Conservation (phyloP, 2,329 filamentous ascomycete genomes). For the Emergomyces africanus region DNA sequence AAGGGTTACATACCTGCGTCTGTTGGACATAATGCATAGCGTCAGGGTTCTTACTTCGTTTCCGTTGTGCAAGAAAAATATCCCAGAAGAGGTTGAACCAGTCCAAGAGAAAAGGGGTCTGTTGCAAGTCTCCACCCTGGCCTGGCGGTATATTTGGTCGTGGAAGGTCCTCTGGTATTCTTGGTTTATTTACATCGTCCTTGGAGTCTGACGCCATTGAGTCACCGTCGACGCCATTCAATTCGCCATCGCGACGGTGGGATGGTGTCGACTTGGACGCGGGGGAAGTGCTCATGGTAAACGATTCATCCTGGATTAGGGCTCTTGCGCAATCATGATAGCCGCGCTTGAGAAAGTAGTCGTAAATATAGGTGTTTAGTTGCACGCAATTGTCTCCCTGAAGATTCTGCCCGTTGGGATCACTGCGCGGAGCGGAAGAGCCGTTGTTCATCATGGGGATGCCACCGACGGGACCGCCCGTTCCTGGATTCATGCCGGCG, state of each 20-base stretch:
- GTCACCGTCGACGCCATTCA: slow-evolving; percentile 61
- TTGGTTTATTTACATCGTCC: slow-evolving; percentile 55
- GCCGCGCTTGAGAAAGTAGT: slow-evolving; percentile 68
- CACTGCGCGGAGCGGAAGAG: slow-evolving; percentile 31
- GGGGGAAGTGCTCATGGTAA: slow-evolving; percentile 44
- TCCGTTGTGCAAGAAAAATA: slow-evolving; percentile 73
- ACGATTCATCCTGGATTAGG: slow-evolving; percentile 50
- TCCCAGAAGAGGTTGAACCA: slow-evolving; percentile 99
- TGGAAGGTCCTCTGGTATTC: slow-evolving; percentile 69
- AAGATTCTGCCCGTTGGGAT: slow-evolving; percentile 25
- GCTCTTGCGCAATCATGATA: slow-evolving; percentile 75
- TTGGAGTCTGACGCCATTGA: slow-evolving; percentile 74
- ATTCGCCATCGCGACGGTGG: slow-evolving; percentile 53
- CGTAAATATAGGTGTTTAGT: slow-evolving; percentile 56
- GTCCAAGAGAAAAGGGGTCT: slow-evolving; percentile 77
- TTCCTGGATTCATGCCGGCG: slow-evolving; percentile 42
- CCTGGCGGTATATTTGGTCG: slow-evolving; percentile 45
- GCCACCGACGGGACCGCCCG: slow-evolving; percentile 44
- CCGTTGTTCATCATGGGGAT: slow-evolving; percentile 44
- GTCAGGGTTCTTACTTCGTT: slow-evolving; percentile 48
- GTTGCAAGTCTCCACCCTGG: slow-evolving; percentile 41
- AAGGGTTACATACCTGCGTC: slow-evolving; percentile 53
- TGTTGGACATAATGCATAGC: slow-evolving; percentile 68
- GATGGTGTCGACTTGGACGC: slow-evolving; percentile 48
- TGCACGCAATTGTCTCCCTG: slow-evolving; percentile 28